phyloP scores from a whole-genome alignment of 164 flowering plant species.

The Magnolia changhungtana region DNA sequence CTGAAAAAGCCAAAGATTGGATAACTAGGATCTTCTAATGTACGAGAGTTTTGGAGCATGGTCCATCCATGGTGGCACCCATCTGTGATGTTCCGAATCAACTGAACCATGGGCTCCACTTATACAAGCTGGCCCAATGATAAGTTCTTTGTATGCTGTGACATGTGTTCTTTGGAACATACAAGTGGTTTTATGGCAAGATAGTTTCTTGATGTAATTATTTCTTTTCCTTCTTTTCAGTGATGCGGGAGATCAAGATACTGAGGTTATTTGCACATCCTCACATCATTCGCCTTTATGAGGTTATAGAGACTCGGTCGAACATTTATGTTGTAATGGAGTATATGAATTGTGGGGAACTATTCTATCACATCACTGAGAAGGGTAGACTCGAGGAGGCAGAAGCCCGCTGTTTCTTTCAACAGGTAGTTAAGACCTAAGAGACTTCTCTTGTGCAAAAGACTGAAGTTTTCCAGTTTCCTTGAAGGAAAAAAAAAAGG shows the following conservation, averaged over 20 bases:
- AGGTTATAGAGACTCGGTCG: constrained; percentile 9
- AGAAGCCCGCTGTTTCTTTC: constrained; percentile 14
- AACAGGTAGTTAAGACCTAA: constrained; percentile 8
- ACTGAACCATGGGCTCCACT: too few relatives aligned
- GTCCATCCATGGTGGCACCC: too few relatives aligned
- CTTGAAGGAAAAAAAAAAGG: background rate
- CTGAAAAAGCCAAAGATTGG: too few relatives aligned
- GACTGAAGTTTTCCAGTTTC: too few relatives aligned
- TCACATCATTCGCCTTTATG: constrained; percentile 15
- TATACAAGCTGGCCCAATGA: too few relatives aligned
- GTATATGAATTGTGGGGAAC: constrained; percentile 11
- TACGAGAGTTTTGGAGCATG: too few relatives aligned
- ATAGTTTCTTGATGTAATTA: background rate
- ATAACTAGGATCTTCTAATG: too few relatives aligned
- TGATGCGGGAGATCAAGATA: constrained; percentile 11
- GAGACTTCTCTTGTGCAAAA: too few relatives aligned
- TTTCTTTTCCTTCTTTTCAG: constrained; percentile 1
- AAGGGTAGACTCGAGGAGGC: constrained; percentile 10
- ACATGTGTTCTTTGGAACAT: background rate
- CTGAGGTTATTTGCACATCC: constrained; percentile 13
- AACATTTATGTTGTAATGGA: constrained; percentile 12
- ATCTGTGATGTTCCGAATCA: too few relatives aligned
- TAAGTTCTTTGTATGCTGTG: background rate
- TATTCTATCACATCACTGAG: constrained; percentile 5
- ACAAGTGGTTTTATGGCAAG: background rate